Conservation (phyloP, 768 basidiomycete genomes). For the Trametopsis cervina region DNA sequence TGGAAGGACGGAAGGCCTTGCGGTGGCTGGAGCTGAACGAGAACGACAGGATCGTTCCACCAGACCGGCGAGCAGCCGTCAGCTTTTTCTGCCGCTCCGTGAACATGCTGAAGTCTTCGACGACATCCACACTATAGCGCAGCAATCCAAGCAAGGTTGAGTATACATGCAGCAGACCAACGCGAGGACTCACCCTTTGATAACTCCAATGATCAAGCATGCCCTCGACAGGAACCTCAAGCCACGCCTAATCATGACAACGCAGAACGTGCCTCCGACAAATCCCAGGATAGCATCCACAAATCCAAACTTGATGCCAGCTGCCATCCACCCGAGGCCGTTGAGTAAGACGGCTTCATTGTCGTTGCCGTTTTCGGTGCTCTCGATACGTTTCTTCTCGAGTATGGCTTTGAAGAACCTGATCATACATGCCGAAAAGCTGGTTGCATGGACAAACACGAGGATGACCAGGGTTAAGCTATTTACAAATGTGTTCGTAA, state of each 20-base stretch:
- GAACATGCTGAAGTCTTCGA: constrained; percentile 42
- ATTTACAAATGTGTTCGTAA: constrained; percentile 50
- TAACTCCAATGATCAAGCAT: constrained; percentile 51
- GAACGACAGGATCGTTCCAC: neutral
- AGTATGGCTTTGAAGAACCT: constrained; percentile 46
- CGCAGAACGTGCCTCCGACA: constrained; percentile 42
- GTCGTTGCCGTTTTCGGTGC: constrained; percentile 25
- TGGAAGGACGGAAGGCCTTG: neutral
- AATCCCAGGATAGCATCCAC: constrained; percentile 64
- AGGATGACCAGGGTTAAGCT: constrained; percentile 54
- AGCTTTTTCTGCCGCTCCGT: neutral
- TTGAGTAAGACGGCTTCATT: constrained; percentile 40
- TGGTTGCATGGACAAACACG: constrained; percentile 47
- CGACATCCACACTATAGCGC: constrained; percentile 38
- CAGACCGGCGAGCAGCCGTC: neutral
- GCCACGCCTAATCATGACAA: constrained; percentile 48
- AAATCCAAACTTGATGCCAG: constrained; percentile 53
- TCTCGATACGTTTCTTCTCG: constrained; percentile 47
- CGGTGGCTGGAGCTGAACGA: neutral
- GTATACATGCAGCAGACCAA: neutral
- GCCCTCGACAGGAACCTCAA: constrained; percentile 49
- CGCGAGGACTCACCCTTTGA: constrained; percentile 51
- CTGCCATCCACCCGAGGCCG: constrained; percentile 63
- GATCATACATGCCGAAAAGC: constrained; percentile 53
- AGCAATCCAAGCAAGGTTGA: neutral